Percentiles rank a stretch among this genome's conserved stretches.
phyloP scores from a whole-genome alignment of 2,329 filamentous ascomycete species.

The Leptodontidium sp. region DNA sequence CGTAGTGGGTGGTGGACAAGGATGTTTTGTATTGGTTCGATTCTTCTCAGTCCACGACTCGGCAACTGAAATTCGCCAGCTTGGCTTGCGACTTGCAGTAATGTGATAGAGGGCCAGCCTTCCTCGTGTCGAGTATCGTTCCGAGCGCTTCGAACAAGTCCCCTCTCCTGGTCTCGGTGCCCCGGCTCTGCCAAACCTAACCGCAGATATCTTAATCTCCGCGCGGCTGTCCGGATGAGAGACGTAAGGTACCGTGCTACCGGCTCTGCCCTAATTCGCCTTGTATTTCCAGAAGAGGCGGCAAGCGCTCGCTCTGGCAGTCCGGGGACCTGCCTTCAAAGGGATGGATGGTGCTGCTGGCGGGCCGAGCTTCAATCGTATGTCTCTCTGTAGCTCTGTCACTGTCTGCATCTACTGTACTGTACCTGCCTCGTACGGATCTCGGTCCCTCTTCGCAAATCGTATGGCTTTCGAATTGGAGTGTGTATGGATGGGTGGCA shows the following conservation, averaged over 20 bases:
- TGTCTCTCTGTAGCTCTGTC: neutral
- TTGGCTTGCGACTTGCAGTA: neutral
- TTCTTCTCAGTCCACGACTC: neutral
- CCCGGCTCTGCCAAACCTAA: neutral
- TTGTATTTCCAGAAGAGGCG: constrained; percentile 11
- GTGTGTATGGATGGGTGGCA: neutral
- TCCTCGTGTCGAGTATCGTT: neutral
- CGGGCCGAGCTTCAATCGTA: neutral
- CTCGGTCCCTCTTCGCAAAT: neutral
- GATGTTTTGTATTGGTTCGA: neutral
- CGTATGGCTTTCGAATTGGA: neutral
- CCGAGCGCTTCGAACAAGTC: neutral
- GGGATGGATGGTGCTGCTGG: neutral
- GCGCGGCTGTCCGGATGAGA: constrained; percentile 4
- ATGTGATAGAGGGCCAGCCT: neutral
- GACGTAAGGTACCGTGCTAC: constrained; percentile 1
- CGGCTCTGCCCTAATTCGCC: constrained; percentile 5
- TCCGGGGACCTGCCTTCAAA: constrained; percentile 13
- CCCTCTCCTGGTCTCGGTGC: neutral
- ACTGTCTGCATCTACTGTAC: too few relatives aligned
- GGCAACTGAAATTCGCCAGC: neutral
- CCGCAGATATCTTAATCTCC: constrained; percentile 9
- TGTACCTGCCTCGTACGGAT: neutral
- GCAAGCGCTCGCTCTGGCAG: constrained; percentile 6
- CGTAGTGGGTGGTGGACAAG: neutral